Evolutionary conservation across 2,329 filamentous ascomycete genomes (phyloP), one percentile per base, ranked within the genome.

Genomic region (Diplodia sapinea): DNA sequence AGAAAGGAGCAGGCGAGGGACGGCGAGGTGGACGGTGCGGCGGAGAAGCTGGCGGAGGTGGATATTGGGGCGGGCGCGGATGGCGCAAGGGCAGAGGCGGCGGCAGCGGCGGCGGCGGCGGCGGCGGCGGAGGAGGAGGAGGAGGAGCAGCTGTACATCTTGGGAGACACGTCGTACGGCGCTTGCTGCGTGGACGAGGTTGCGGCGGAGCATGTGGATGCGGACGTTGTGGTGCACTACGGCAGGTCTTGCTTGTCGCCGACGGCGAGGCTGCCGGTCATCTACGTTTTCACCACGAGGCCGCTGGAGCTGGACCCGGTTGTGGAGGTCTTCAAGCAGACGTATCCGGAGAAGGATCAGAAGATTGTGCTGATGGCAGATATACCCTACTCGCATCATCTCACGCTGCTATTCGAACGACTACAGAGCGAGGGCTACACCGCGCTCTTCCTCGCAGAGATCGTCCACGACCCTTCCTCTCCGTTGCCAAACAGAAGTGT

Each of bases 141-240:
- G 43, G 72, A 79, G 2, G 79, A 81, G 66, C 79, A 84, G 70
- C 83, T 98, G 64, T 96, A 91, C 73, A 94, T 99, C 69, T 83
- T 99, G 20, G 95, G 91, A 38, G 95, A 99, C 78, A 98, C 95
- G 2, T 97, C 94, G 1, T 99, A 98, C 79, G 96, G 95, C 69
- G 90, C 94, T 0, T 99, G 95, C 80, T 99, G 95, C 75, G 94
- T 98, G 20, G 95, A 99, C 75, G 95, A 99, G 81, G 90, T 98
- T 50, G 95, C 95, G 0, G 95, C 95, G 2, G 94, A 99, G 78
- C 95, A 99, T 77, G 91, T 93, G 17, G 86, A 93, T 73, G 94
- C 95, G 7, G 91, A 98, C 70, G 92, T 93, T 0, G 91, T 98
- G 1, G 90, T 99, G 15, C 95, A 99, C 77, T 99, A 98, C 73